These are phyloP conservation scores for Erythrophleum ivorense DNA, from an alignment of 331 rosid species.

Conservation along the genomic window DNA sequence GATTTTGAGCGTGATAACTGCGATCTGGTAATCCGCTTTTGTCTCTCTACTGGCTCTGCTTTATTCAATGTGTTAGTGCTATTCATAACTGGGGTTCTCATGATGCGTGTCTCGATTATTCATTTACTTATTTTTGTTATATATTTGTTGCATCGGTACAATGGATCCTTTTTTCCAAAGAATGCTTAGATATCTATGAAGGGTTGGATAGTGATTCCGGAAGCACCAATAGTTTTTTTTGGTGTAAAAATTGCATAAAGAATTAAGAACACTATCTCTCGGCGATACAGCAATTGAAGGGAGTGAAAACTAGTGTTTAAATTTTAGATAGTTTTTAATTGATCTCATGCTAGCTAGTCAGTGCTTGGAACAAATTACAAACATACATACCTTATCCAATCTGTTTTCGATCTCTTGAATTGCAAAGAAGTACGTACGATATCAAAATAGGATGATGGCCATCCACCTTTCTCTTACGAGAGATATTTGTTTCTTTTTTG, in stretches of 20 bases:
- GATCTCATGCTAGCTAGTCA: background rate
- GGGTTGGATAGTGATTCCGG: background rate
- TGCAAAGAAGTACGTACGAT: background rate
- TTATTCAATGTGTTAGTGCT: background rate
- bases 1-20: conserved; percentile 89
- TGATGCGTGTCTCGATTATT: background rate
- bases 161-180: too few species aligned
- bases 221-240: background rate
- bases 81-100: background rate
- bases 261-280: background rate
- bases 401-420: background rate
- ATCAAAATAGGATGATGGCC: background rate
- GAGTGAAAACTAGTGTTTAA: background rate
- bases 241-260: background rate
- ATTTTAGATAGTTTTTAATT: background rate
- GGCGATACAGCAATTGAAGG: background rate
- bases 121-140: background rate
- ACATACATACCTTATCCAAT: background rate
- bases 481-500: background rate
- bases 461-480: background rate
- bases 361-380: background rate
- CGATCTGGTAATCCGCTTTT: conserved; percentile 62
- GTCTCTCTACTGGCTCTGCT: background rate
- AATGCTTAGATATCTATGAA: background rate
- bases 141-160: background rate